phyloP scores from a whole-genome alignment of 2,329 filamentous ascomycete species.

The Diaporthe amygdali region DNA sequence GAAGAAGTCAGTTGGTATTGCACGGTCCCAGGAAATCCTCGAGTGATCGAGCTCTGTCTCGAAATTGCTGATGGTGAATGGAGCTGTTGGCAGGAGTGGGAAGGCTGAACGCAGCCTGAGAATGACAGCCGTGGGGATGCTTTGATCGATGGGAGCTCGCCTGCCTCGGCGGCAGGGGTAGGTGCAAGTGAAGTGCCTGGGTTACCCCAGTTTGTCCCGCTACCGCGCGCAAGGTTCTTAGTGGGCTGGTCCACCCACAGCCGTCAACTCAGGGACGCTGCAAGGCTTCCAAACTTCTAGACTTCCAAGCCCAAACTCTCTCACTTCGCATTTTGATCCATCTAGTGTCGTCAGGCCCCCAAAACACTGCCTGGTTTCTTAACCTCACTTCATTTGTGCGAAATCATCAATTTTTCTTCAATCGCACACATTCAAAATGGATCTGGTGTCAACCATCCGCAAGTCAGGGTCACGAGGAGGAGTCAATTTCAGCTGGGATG shows the following conservation, averaged over 20 bases:
- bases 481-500: constrained; percentile 95
- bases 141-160: not conserved
- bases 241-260: not conserved
- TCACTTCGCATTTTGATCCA: not conserved
- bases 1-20: not conserved
- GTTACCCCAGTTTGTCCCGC: not conserved
- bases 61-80: not conserved
- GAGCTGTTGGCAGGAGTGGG: not conserved
- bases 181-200: not conserved
- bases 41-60: not conserved
- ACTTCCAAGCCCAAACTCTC: not conserved
- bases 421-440: constrained; percentile 61
- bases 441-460: constrained; percentile 89
- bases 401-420: not conserved
- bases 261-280: not conserved
- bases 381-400: not conserved
- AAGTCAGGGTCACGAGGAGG: constrained; percentile 92
- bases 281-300: not conserved
- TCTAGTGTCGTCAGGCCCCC: not conserved
- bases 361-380: not conserved
- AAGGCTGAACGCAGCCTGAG: not conserved
- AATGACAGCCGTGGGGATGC: not conserved
- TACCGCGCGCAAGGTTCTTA: not conserved
- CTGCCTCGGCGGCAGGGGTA: not conserved
- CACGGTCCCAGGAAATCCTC: too few species aligned